These are phyloP conservation scores for Westerdykella sp. DNA, from an alignment of 2,329 filamentous ascomycete species.

Conservation along the genomic window DNA sequence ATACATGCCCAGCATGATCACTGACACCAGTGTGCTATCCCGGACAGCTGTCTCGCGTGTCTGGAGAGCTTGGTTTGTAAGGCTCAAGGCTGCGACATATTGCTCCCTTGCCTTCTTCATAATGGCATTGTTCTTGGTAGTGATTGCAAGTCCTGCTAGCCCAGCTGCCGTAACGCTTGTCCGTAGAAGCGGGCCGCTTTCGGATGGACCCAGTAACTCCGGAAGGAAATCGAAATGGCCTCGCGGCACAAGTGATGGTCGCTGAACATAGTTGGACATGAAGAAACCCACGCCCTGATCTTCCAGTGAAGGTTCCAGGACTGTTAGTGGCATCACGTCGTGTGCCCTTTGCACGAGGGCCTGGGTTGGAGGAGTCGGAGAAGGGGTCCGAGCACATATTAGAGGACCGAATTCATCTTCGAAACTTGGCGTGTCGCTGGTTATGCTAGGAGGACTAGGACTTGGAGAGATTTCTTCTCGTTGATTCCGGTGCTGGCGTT, in stretches of 20 bases:
- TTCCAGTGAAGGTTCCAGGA: conserved; percentile 13
- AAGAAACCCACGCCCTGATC: conserved; percentile 28
- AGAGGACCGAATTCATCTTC: background rate
- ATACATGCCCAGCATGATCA: conserved; percentile 31
- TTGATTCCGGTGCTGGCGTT: background rate
- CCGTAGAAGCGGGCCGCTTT: conserved; percentile 15
- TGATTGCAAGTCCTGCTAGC: conserved; percentile 20
- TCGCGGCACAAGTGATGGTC: conserved; percentile 17
- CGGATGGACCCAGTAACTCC: conserved; percentile 13
- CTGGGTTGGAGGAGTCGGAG: too few species aligned
- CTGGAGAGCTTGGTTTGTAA: conserved; percentile 21
- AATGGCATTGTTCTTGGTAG: conserved; percentile 16
- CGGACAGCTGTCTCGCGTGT: conserved; percentile 12
- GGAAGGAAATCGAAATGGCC: conserved; percentile 25
- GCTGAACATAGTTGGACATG: conserved; percentile 22
- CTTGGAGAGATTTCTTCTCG: background rate
- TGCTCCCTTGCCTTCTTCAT: conserved; percentile 21
- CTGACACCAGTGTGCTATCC: conserved; percentile 24
- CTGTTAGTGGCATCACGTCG: background rate
- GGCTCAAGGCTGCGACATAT: conserved; percentile 19
- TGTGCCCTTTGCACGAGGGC: too few species aligned
- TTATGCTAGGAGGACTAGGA: background rate
- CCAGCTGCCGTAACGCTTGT: conserved; percentile 20
- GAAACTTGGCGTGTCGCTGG: background rate
- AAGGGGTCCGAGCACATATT: too few species aligned